phyloP scores from a whole-genome alignment of 345 rosid genomes.

The Eucalyptus tenuipes region DNA sequence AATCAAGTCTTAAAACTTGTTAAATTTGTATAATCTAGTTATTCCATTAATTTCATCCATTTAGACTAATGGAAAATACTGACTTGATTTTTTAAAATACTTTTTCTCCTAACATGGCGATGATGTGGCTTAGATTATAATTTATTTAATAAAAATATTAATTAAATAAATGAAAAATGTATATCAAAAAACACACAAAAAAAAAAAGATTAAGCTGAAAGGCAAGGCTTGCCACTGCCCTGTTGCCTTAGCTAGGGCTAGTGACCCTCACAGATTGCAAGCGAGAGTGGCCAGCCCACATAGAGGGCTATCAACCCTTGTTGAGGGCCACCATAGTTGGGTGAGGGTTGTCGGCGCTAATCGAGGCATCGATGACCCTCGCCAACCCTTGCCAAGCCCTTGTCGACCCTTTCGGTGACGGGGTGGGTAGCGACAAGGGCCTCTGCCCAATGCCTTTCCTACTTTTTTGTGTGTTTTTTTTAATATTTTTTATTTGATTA shows the following conservation, averaged over 20 bases:
- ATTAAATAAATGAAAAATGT: no score
- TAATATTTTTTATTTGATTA: no score
- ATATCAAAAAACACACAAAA: no score
- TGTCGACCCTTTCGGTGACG: rapidly evolving
- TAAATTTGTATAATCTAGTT: rapidly evolving
- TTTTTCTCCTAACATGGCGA: no score
- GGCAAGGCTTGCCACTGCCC: rapidly evolving
- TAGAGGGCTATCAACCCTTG: no score
- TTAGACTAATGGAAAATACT: rapidly evolving
- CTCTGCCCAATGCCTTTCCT: rapidly evolving
- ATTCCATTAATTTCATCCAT: rapidly evolving
- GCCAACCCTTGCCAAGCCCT: rapidly evolving
- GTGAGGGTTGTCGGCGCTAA: rapidly evolving
- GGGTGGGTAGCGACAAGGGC: rapidly evolving
- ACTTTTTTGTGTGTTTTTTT: no score
- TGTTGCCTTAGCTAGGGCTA: rapidly evolving
- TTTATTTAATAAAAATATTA: no score
- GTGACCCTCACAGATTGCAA: rapidly evolving
- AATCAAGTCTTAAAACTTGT: rapidly evolving
- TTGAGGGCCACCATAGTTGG: rapidly evolving
- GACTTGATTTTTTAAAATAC: no score
- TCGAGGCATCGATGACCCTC: rapidly evolving
- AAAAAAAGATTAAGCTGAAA: no score
- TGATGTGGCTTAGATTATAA: no score
- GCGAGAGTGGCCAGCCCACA: rapidly evolving